Conservation (phyloP, 768 basidiomycete species). For the Ramaria sp. region DNA sequence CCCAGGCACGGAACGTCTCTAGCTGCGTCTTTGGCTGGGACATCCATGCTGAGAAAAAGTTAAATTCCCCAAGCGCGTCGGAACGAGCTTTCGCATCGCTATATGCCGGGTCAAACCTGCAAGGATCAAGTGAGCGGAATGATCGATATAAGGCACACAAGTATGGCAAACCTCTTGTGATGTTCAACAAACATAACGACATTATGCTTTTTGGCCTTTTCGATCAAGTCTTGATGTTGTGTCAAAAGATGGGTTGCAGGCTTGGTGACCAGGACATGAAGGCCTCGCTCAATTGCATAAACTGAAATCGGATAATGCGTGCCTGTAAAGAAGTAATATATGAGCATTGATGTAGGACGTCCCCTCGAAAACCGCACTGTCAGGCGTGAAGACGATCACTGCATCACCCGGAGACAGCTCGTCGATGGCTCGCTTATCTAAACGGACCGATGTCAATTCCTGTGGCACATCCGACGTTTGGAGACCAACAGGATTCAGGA, state of each 20-base stretch:
- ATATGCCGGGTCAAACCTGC: conserved; percentile 81
- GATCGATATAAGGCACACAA: background rate
- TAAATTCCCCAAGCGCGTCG: conserved; percentile 69
- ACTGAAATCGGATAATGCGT: conserved; percentile 81
- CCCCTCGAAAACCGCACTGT: conserved; percentile 38
- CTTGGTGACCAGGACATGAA: conserved; percentile 90
- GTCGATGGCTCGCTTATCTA: conserved; percentile 77
- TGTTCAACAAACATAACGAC: conserved; percentile 93
- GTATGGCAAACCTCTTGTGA: conserved; percentile 57
- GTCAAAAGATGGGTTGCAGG: conserved; percentile 80
- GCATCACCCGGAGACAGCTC: conserved; percentile 71
- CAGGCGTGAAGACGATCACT: conserved; percentile 90
- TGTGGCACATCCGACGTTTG: conserved; percentile 1
- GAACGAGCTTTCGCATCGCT: conserved; percentile 80
- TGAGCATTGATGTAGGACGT: background rate
- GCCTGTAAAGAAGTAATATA: conserved; percentile 27
- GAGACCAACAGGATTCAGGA: conserved; percentile 67
- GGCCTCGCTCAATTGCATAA: conserved; percentile 73
- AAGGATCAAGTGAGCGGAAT: conserved; percentile 2
- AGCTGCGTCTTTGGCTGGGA: conserved; percentile 92
- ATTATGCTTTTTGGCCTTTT: conserved; percentile 65
- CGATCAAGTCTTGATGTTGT: conserved; percentile 72
- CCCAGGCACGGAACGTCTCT: conserved; percentile 92
- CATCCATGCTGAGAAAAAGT: conserved; percentile 97
- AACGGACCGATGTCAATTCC: background rate